Conservation (phyloP, 441 rosid genomes). For the Jatropha multifida region DNA sequence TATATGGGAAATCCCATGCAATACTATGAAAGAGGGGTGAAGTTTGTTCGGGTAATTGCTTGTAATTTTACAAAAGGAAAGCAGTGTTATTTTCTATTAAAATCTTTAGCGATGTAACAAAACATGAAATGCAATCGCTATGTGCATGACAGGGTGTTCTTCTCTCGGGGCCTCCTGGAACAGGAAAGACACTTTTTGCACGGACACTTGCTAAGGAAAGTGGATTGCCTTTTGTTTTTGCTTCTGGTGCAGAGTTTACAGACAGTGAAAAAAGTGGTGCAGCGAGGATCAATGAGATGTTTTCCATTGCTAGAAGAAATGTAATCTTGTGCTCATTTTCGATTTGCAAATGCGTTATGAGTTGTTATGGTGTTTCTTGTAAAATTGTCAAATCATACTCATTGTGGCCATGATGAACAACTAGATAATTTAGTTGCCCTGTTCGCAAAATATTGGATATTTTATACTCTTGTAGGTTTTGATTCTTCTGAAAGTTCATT, state of each 20-base stretch:
- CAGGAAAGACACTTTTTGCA: conserved; percentile 99
- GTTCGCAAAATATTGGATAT: not conserved
- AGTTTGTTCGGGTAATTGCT: conserved; percentile 84
- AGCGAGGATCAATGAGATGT: conserved; percentile 91
- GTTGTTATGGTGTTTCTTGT: no score
- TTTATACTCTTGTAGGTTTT: not conserved
- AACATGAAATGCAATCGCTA: conserved; percentile 10
- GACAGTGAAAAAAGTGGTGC: conserved; percentile 95
- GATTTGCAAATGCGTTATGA: not conserved
- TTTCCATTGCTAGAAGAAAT: conserved; percentile 87
- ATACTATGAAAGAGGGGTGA: conserved; percentile 79
- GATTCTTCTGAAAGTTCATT: not conserved
- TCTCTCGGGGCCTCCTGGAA: conserved; percentile 98
- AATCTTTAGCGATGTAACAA: conserved; percentile 24
- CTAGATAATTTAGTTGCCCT: not conserved
- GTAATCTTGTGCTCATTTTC: conserved; percentile 41
- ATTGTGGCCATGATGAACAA: not conserved
- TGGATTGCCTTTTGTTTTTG: conserved; percentile 94
- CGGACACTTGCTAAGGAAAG: conserved; percentile 94
- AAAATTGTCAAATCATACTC: no score
- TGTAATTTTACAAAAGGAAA: not conserved
- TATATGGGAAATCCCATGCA: conserved; percentile 96
- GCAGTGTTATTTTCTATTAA: not conserved
- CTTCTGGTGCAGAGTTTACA: conserved; percentile 96
- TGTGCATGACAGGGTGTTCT: conserved; percentile 76